phyloP scores from a whole-genome alignment of 164 flowering plant species.

The Hamamelis virginiana region DNA sequence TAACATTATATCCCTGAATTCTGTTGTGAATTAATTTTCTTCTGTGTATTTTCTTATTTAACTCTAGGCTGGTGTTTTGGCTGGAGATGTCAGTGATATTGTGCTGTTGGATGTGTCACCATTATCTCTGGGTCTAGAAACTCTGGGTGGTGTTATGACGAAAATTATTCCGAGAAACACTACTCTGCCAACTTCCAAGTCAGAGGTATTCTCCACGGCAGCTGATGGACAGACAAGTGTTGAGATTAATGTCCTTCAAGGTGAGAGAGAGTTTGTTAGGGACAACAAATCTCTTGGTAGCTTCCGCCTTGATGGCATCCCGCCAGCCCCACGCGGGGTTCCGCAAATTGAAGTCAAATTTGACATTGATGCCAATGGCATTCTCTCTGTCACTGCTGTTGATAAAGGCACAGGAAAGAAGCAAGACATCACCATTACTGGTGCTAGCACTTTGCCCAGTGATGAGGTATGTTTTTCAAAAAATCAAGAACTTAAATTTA shows the following conservation, averaged over 20 bases:
- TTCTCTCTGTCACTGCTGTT: conserved; percentile 48
- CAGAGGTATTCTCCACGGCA: conserved; percentile 81
- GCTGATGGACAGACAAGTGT: conserved; percentile 86
- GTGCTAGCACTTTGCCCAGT: conserved; percentile 56
- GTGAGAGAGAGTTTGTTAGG: conserved; percentile 81
- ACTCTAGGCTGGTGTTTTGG: conserved; percentile 68
- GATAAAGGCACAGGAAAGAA: conserved; percentile 64
- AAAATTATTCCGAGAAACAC: conserved; percentile 72
- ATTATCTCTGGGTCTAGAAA: conserved; percentile 67
- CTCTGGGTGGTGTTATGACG: conserved; percentile 79
- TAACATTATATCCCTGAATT: not conserved
- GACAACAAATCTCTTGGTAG: conserved; percentile 86
- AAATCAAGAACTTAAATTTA: not conserved
- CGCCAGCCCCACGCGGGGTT: conserved; percentile 75
- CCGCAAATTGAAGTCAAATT: conserved; percentile 40
- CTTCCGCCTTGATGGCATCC: conserved; percentile 86
- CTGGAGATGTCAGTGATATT: conserved; percentile 82
- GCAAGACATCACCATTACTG: conserved; percentile 59
- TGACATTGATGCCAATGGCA: conserved; percentile 42
- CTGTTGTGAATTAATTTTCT: not conserved
- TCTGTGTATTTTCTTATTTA: not conserved
- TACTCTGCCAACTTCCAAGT: conserved; percentile 74
- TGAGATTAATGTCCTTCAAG: conserved; percentile 80
- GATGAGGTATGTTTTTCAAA: conserved; percentile 42
- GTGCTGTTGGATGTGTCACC: conserved; percentile 75